These are phyloP conservation scores for Hamamelis virginiana DNA, from an alignment of 164 flowering plant species.

Conservation along the genomic window DNA sequence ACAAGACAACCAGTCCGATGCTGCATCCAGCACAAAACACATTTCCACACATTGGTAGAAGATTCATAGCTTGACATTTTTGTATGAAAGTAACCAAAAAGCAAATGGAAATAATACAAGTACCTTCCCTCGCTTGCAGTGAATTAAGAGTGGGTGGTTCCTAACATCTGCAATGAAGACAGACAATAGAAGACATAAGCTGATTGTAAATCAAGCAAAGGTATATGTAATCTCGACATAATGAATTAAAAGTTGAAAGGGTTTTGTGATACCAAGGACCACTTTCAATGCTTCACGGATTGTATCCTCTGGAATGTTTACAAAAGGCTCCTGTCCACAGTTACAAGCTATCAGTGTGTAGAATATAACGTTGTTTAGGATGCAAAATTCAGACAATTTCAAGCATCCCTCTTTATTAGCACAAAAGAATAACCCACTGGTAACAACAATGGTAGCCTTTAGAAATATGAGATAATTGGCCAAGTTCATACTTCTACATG, in stretches of 20 bases:
- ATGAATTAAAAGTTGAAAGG: not conserved
- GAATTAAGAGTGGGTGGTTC: conserved; percentile 74
- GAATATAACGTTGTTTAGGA: too few relatives aligned
- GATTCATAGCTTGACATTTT: not conserved
- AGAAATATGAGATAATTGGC: too few relatives aligned
- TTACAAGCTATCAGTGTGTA: not conserved
- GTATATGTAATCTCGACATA: not conserved
- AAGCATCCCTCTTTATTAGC: too few relatives aligned
- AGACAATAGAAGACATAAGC: not conserved
- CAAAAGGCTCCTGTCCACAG: conserved; percentile 50
- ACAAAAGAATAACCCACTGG: too few relatives aligned
- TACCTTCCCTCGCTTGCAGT: conserved; percentile 89
- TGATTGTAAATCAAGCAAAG: not conserved
- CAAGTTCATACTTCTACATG: too few relatives aligned
- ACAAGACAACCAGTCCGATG: conserved; percentile 77
- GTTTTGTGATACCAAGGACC: conserved; percentile 34
- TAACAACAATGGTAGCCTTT: too few relatives aligned
- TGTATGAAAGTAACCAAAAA: not conserved
- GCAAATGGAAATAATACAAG: not conserved
- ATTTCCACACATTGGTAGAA: not conserved
- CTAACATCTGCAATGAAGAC: conserved; percentile 40
- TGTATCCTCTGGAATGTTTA: conserved; percentile 53
- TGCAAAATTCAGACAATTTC: too few relatives aligned
- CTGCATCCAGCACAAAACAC: conserved; percentile 28
- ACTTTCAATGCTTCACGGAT: conserved; percentile 55